Evolutionary conservation across 2,329 filamentous ascomycete species (phyloP).

Genomic region (Onygena corvina): DNA sequence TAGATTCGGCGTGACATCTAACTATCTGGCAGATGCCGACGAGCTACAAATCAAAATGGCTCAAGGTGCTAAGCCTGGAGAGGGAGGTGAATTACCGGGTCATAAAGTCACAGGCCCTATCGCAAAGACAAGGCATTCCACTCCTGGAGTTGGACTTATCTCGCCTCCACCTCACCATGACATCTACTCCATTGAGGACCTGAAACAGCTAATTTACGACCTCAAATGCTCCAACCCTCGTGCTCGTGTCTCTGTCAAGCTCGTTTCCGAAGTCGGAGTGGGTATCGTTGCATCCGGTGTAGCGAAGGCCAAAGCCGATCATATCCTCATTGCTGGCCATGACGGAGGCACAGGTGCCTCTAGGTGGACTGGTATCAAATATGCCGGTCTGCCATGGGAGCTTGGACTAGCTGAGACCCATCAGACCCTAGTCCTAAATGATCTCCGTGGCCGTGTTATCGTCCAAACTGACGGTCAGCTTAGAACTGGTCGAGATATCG

Average conservation of each 20-base stretch:
- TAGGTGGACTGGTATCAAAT: constrained; percentile 97
- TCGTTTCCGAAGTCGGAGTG: constrained; percentile 93
- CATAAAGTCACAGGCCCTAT: constrained; percentile 95
- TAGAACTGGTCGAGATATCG: constrained; percentile 82
- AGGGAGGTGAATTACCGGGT: constrained; percentile 91
- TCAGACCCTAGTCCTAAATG: constrained; percentile 89
- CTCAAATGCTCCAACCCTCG: constrained; percentile 92
- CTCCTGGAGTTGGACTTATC: constrained; percentile 88
- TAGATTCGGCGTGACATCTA: constrained; percentile 89
- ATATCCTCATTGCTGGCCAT: constrained; percentile 92
- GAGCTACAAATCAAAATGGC: constrained; percentile 99
- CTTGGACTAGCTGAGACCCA: constrained; percentile 93
- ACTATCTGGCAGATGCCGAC: constrained; percentile 88
- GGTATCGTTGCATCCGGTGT: constrained; percentile 96
- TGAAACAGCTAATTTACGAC: constrained; percentile 97
- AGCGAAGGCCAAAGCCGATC: constrained; percentile 91
- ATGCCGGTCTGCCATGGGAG: constrained; percentile 93
- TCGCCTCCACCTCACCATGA: constrained; percentile 94
- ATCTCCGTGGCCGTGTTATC: constrained; percentile 86
- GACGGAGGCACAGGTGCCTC: constrained; percentile 95
- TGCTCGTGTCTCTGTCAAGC: constrained; percentile 86
- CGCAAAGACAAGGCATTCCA: constrained; percentile 87
- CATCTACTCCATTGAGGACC: constrained; percentile 95
- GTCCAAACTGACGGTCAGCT: constrained; percentile 95
- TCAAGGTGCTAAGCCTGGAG: constrained; percentile 92